A percentile compares a stretch with the other conserved stretches of the same genome.
These are phyloP conservation scores for Lentithecium fluviatile DNA, from an alignment of 495 filamentous ascomycete genomes.

Conservation along the genomic window DNA sequence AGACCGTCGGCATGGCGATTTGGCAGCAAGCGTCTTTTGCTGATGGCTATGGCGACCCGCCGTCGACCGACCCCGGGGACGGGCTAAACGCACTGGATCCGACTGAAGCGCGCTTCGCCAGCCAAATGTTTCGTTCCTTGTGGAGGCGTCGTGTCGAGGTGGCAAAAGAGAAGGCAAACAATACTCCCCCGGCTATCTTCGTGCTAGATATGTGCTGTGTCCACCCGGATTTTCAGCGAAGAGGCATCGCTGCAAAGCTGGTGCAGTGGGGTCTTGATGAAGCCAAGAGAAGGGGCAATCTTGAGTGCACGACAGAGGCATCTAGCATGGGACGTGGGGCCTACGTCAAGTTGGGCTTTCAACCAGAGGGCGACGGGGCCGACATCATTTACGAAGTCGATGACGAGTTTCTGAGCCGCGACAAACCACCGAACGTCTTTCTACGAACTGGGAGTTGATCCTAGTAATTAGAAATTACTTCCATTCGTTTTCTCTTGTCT, in stretches of 20 bases:
- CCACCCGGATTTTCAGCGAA: slow-evolving; percentile 17
- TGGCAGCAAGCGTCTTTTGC: slow-evolving; percentile 41
- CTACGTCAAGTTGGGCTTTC: slow-evolving; percentile 17
- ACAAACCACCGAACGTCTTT: slow-evolving; percentile 21
- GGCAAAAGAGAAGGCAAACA: slow-evolving; percentile 13
- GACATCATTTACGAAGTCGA: slow-evolving; percentile 13
- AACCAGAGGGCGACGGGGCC: slow-evolving; percentile 1
- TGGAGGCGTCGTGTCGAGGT: slow-evolving; percentile 6
- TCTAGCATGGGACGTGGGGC: slow-evolving; percentile 15
- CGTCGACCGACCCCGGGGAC: slow-evolving; percentile 35
- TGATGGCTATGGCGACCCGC: slow-evolving; percentile 44
- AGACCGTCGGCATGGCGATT: slow-evolving; percentile 47
- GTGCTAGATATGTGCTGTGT: slow-evolving; percentile 19
- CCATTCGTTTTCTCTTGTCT: too few species aligned
- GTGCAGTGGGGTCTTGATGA: slow-evolving; percentile 22
- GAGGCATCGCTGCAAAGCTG: slow-evolving; percentile 24
- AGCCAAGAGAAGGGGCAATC: slow-evolving; percentile 6
- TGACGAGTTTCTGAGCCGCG: slow-evolving; percentile 17
- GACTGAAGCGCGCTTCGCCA: slow-evolving; percentile 10
- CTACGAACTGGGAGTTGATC: slow-evolving; percentile 5
- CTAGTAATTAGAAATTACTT: too few species aligned
- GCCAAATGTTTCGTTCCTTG: slow-evolving; percentile 12
- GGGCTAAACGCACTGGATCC: slow-evolving; percentile 42
- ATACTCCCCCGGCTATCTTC: slow-evolving; percentile 15
- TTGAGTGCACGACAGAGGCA: slow-evolving; percentile 25